Conservation (phyloP, 2,329 filamentous ascomycete genomes). For the Pseudogymnoascus sp. region DNA sequence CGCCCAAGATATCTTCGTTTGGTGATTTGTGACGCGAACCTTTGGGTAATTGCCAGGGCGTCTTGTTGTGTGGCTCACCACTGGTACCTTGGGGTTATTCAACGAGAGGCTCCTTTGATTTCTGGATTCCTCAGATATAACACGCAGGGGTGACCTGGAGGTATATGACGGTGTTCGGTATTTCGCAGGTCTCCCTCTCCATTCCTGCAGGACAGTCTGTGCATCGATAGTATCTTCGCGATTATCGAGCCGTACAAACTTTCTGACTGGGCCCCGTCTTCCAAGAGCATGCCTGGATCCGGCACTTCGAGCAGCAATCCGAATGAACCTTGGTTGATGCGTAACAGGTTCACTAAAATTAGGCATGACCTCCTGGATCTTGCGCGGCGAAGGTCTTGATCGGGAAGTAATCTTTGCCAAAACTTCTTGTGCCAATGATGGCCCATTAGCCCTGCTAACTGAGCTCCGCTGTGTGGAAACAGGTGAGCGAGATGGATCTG, state of each 20-base stretch:
- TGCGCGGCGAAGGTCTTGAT: background rate
- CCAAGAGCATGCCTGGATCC: slow-evolving; percentile 40
- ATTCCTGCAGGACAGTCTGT: slow-evolving; percentile 42
- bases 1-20: background rate
- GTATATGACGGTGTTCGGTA: slow-evolving; percentile 15
- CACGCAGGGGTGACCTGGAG: background rate
- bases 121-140: slow-evolving; percentile 14
- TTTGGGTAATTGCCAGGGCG: background rate
- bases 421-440: background rate
- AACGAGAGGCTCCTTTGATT: background rate
- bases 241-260: slow-evolving; percentile 51
- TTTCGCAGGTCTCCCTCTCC: slow-evolving; percentile 44
- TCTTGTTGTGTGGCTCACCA: background rate
- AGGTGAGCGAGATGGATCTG: slow-evolving; percentile 4
- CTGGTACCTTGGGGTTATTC: background rate
- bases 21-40: background rate
- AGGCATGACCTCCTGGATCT: slow-evolving; percentile 6
- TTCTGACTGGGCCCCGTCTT: slow-evolving; percentile 44
- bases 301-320: slow-evolving; percentile 51
- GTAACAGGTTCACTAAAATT: background rate
- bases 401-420: background rate
- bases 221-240: slow-evolving; percentile 53
- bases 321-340: slow-evolving; percentile 45
- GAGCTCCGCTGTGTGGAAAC: background rate
- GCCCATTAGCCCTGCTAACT: background rate